These are phyloP conservation scores for Penicillium concentricum DNA, from an alignment of 2,329 filamentous ascomycete species.

Conservation along the genomic window DNA sequence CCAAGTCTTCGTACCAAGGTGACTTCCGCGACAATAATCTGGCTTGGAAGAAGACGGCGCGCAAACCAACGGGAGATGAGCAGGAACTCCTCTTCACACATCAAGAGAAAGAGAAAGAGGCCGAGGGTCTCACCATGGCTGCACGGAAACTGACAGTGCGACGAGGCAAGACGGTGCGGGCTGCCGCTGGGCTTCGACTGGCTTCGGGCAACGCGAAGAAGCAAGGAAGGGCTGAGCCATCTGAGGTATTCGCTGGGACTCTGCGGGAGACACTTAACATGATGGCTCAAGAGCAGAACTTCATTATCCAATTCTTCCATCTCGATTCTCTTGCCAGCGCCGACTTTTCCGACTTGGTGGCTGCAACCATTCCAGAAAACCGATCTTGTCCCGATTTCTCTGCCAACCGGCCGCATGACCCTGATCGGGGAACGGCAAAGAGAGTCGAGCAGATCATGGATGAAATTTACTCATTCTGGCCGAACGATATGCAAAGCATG, in stretches of 20 bases:
- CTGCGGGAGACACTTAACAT: slow-evolving; percentile 79
- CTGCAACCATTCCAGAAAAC: slow-evolving; percentile 62
- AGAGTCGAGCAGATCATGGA: slow-evolving; percentile 86
- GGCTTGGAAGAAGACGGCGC: slow-evolving; percentile 76
- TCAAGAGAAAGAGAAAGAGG: slow-evolving; percentile 84
- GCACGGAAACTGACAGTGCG: slow-evolving; percentile 92
- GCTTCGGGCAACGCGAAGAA: slow-evolving; percentile 51
- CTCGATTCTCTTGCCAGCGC: slow-evolving; percentile 76
- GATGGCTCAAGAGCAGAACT: slow-evolving; percentile 93
- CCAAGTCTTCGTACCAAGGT: slow-evolving; percentile 72
- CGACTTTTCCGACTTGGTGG: slow-evolving; percentile 81
- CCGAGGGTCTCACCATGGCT: slow-evolving; percentile 63
- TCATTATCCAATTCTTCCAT: slow-evolving; percentile 95
- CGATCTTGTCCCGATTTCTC: slow-evolving; percentile 72
- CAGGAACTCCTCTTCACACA: slow-evolving; percentile 83
- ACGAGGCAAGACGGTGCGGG: slow-evolving; percentile 72
- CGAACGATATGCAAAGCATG: slow-evolving; percentile 72
- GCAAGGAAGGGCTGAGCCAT: slow-evolving; percentile 68
- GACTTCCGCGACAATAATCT: slow-evolving; percentile 76
- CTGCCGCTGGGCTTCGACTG: slow-evolving; percentile 44
- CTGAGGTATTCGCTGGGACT: slow-evolving; percentile 76
- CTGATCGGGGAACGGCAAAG: slow-evolving; percentile 81
- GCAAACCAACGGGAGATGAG: slow-evolving; percentile 74
- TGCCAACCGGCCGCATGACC: slow-evolving; percentile 76
- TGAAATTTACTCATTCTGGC: slow-evolving; percentile 79